These are phyloP conservation scores for Cadophora sp. DNA, from an alignment of 2,329 filamentous ascomycete species.

Conservation along the genomic window DNA sequence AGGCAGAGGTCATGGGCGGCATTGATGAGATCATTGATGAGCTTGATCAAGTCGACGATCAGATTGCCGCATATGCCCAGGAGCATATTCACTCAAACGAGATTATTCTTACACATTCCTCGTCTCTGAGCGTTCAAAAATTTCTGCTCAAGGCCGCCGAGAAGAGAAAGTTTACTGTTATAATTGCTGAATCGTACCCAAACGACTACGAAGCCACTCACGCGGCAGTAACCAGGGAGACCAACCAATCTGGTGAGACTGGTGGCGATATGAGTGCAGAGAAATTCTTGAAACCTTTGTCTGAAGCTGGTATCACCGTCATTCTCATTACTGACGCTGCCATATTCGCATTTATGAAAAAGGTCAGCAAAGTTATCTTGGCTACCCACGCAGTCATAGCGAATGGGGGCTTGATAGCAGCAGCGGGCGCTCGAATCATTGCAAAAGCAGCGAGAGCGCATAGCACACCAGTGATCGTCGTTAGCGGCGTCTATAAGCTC, in stretches of 20 bases:
- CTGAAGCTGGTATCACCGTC: constrained; percentile 78
- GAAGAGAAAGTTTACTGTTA: constrained; percentile 90
- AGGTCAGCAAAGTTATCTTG: constrained; percentile 93
- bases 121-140: constrained; percentile 84
- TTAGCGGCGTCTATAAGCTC: constrained; percentile 92
- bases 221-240: constrained; percentile 64
- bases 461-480: constrained; percentile 83
- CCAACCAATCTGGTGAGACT: constrained; percentile 50
- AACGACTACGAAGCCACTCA: constrained; percentile 72
- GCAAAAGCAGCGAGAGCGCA: constrained; percentile 85
- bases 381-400: constrained; percentile 87
- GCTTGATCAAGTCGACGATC: constrained; percentile 88
- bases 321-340: constrained; percentile 85
- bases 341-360: constrained; percentile 91
- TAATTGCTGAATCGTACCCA: constrained; percentile 78
- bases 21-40: constrained; percentile 97
- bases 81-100: constrained; percentile 95
- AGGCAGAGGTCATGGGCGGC: constrained; percentile 89
- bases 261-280: constrained; percentile 48
- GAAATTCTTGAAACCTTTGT: constrained; percentile 78
- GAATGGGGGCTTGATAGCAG: constrained; percentile 85
- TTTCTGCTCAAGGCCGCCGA: constrained; percentile 87
- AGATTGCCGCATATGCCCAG: constrained; percentile 86
- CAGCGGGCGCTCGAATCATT: constrained; percentile 82
- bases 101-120: constrained; percentile 87